Evolutionary conservation across 169 alveolate species (phyloP), one percentile per base, ranked within the genome.

Genomic region (Toxoplasma gondii): DNA sequence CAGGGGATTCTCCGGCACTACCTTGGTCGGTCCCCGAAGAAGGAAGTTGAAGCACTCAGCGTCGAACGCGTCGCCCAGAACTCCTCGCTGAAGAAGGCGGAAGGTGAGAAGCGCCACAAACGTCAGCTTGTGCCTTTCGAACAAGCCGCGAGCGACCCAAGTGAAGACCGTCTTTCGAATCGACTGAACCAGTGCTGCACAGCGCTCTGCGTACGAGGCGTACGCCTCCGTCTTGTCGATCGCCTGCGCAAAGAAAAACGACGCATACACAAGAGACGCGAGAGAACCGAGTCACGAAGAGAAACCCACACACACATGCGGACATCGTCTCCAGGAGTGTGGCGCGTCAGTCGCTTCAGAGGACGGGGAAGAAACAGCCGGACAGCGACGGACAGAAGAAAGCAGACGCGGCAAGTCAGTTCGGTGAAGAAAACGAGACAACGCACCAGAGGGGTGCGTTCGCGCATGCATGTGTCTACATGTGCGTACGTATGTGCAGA

Each of bases 91-190:
- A 97, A 99, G 97, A 69, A 99, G 97, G 96, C 99, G 97, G 97
- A 99, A 98, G 27, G 99, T 98, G 54, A 99, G 96, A 97, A 98
- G 97, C 39, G 99, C 97, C 93, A 98, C 95, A 97, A 99, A 98
- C 94, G 98, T 97, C 94, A 98, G 98, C 96, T 99, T 99, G 96
- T 99, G 99, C 92, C 97, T 96, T 96, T 99, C 99, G 91, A 99
- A 98, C 92, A 99, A 97, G 80, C 99, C 99, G 83, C 99, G 97
- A 69, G 98, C 96, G 49, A 99, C 98, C 99, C 99, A 99, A 64
- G 98, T 96, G 96, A 98, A 98, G 93, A 98, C 97, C 10, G 99
- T 98, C 95, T 96, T 98, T 94, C 99, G 98, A 82, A 99, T 98
- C 88, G 98, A 96, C 64, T 97, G 97, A 91, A 98, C 98, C 69